phyloP scores from a whole-genome alignment of 129 eudicot species.

The Mikania micrantha region DNA sequence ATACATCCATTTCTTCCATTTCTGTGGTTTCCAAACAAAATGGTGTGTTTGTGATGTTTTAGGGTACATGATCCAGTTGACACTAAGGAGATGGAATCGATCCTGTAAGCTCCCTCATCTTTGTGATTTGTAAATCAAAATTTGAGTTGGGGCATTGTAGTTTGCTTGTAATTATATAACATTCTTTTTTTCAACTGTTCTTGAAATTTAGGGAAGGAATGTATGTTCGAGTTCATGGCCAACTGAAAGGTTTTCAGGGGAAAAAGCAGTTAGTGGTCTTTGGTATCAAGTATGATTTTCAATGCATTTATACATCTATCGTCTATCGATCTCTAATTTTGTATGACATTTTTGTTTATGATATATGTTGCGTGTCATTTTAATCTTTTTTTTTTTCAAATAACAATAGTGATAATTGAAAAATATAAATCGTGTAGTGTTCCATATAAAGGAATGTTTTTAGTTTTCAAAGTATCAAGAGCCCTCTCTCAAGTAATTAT shows the following conservation, averaged over 20 bases:
- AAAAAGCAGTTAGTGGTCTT: conserved; percentile 64
- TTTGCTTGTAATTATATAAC: not conserved
- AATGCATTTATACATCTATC: not conserved
- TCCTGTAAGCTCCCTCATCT: conserved; percentile 35
- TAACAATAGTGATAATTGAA: not conserved
- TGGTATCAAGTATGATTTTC: conserved; percentile 60
- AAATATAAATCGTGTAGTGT: not conserved
- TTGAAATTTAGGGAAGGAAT: conserved; percentile 50
- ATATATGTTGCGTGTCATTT: not conserved
- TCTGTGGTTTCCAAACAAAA: not conserved
- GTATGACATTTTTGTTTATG: not conserved
- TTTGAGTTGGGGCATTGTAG: not conserved
- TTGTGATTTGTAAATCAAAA: not conserved
- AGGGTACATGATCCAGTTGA: conserved; percentile 75
- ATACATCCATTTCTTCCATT: not conserved
- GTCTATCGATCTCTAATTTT: not conserved
- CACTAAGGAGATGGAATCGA: conserved; percentile 65
- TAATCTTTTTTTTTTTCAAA: not conserved
- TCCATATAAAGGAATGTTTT: not conserved
- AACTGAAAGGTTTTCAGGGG: conserved; percentile 81
- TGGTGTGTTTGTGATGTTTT: conserved; percentile 21
- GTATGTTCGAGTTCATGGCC: conserved; percentile 82
- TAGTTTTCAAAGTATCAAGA: not conserved
- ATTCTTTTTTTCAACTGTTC: not conserved
- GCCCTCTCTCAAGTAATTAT: not conserved